Evolutionary conservation across 2,329 filamentous ascomycete species (phyloP).

Genomic region (Lasiodiplodia citricola): DNA sequence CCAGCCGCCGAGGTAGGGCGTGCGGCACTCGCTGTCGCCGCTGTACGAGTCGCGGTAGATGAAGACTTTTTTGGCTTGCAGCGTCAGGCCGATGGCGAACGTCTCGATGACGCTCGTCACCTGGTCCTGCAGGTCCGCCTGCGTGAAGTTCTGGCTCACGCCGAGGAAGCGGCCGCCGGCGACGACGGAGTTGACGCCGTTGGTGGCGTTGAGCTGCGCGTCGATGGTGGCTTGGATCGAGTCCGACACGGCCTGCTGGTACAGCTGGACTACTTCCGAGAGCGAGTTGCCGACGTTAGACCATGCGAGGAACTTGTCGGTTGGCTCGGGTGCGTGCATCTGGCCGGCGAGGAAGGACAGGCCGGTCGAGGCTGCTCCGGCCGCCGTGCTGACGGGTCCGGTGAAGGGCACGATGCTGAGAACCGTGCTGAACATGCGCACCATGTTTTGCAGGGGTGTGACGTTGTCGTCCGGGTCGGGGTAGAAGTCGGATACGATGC

Average conservation of each 20-base stretch:
- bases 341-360: background rate
- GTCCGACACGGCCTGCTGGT: background rate
- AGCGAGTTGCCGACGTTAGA: background rate
- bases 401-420: slow-evolving; percentile 6
- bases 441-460: background rate
- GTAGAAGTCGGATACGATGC: slow-evolving; percentile 1
- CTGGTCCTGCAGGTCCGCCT: background rate
- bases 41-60: background rate
- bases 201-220: background rate
- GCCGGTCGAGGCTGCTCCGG: background rate
- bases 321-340: background rate
- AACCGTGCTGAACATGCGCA: slow-evolving; percentile 1
- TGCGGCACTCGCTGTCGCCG: background rate
- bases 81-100: background rate
- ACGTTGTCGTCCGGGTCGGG: background rate
- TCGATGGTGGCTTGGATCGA: background rate
- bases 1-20: background rate
- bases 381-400: background rate
- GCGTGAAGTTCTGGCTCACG: background rate
- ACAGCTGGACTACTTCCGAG: background rate
- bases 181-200: background rate
- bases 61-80: background rate
- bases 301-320: background rate
- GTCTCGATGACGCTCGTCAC: background rate
- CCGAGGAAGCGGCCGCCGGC: background rate